These are phyloP conservation scores for Vaccinium myrtillus DNA, from an alignment of 148 eudicot genomes.

Conservation along the genomic window DNA sequence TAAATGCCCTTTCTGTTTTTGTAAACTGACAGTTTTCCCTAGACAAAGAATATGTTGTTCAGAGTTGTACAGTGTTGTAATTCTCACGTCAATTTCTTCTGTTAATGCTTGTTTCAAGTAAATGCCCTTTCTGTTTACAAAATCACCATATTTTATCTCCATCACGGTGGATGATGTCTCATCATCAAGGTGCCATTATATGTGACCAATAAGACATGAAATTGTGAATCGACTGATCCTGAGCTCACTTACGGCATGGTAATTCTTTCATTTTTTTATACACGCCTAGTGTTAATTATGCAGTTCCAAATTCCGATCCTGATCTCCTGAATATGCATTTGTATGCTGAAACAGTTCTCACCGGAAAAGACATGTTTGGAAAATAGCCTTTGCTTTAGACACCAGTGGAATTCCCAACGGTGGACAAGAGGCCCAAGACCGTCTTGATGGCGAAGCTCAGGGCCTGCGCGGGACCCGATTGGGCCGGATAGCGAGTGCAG, in stretches of 20 bases:
- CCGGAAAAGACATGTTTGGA: constrained; percentile 41
- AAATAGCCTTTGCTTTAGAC: constrained; percentile 64
- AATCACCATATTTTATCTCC: not conserved
- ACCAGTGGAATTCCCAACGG: constrained; percentile 62
- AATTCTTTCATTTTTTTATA: not conserved
- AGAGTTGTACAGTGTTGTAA: too few species aligned
- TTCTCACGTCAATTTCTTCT: not conserved
- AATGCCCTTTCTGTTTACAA: not conserved
- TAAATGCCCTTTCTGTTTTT: not conserved
- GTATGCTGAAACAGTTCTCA: constrained; percentile 33
- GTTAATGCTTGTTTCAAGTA: not conserved
- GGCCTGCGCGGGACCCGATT: constrained; percentile 74
- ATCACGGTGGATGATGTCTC: not conserved
- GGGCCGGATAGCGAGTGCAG: constrained; percentile 79
- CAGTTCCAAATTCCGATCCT: not conserved
- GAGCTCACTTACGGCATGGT: too few species aligned
- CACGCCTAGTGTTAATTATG: not conserved
- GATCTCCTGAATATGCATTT: not conserved
- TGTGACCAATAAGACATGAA: not conserved
- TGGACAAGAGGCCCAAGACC: constrained; percentile 30
- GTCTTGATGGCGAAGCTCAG: constrained; percentile 39
- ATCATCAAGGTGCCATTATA: not conserved
- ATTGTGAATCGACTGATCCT: not conserved
- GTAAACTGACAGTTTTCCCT: too few species aligned
- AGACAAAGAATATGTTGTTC: too few species aligned